Conservation (phyloP, 768 basidiomycete genomes). For the Arthromyces matolae region DNA sequence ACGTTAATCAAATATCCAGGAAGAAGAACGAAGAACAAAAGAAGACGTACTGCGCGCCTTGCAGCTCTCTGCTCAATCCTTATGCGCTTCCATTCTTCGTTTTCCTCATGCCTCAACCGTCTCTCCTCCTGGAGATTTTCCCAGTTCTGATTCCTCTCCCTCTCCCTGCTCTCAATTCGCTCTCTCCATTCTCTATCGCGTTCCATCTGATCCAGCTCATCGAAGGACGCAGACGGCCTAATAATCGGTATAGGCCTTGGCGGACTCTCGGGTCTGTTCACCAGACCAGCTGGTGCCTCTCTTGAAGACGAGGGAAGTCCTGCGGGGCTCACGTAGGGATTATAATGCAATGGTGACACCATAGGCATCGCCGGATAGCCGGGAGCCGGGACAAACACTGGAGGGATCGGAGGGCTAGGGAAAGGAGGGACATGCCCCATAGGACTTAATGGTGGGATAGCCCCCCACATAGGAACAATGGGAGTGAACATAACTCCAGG, state of each 20-base stretch:
- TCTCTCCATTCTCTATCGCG: neutral
- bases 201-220: constrained; percentile 1
- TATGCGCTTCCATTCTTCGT: neutral
- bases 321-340: neutral
- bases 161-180: neutral
- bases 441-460: too few relatives aligned
- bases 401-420: neutral
- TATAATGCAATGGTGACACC: too few relatives aligned
- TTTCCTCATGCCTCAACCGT: neutral
- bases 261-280: neutral
- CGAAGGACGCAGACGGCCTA: neutral
- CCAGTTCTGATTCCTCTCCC: neutral
- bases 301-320: neutral
- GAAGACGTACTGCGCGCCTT: neutral
- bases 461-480: too few relatives aligned
- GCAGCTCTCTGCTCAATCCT: neutral
- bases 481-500: too few relatives aligned
- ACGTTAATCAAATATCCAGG: neutral
- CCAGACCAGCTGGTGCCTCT: too few relatives aligned
- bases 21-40: neutral
- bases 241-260: neutral
- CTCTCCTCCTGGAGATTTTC: neutral
- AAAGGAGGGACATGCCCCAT: too few relatives aligned
- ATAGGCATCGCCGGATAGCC: too few relatives aligned
- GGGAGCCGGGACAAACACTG: neutral